phyloP scores from a whole-genome alignment of 192 early-diverging fungal genomes.

The Umbelopsis sp. region DNA sequence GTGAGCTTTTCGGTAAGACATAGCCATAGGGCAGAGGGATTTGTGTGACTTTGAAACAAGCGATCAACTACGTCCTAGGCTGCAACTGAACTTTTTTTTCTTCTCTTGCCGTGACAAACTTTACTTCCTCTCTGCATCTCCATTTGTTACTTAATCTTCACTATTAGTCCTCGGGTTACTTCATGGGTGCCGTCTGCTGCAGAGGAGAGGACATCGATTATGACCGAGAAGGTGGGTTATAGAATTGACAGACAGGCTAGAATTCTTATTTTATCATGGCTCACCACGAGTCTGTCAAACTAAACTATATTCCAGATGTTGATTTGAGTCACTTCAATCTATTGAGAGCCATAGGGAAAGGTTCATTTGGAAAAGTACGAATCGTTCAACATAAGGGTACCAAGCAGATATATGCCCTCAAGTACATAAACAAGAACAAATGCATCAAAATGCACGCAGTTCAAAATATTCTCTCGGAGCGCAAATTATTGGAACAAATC shows the following conservation, averaged over 20 bases:
- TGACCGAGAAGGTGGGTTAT: conserved; percentile 14
- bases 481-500: conserved; percentile 74
- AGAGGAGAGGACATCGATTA: conserved; percentile 29
- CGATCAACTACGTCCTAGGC: neutral
- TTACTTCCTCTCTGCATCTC: neutral
- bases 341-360: conserved; percentile 75
- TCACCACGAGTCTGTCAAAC: neutral
- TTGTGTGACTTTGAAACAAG: conserved; percentile 18
- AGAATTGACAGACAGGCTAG: neutral
- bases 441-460: conserved; percentile 83
- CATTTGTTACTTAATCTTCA: neutral
- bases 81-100: neutral
- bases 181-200: conserved; percentile 29
- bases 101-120: neutral
- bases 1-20: neutral
- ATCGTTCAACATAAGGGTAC: conserved; percentile 79
- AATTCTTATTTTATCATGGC: neutral
- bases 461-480: conserved; percentile 81
- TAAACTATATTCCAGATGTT: conserved; percentile 18
- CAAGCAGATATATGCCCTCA: conserved; percentile 74
- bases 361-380: conserved; percentile 89
- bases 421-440: conserved; percentile 87
- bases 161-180: neutral
- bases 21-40: neutral
- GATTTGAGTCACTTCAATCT: conserved; percentile 73